A percentile compares a stretch with the other conserved stretches of the same genome.
phyloP scores from a whole-genome alignment of 352 stramenopile genomes.

The Globisporangium cylindrosporum region DNA sequence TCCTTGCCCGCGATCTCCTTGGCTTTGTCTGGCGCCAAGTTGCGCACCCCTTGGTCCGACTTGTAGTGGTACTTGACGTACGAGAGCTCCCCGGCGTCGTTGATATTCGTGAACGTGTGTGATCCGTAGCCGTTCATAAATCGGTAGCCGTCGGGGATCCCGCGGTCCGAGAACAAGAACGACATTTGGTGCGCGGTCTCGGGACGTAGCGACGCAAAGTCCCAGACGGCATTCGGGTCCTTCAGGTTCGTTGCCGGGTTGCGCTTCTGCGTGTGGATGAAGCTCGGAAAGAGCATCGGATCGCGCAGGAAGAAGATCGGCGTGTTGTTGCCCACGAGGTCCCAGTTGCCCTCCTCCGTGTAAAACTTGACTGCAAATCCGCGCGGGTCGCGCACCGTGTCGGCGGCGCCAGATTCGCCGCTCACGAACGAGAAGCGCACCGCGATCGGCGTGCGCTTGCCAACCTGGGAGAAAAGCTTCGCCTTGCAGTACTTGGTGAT shows the following conservation, averaged over 20 bases:
- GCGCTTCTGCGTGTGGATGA: conserved; percentile 93
- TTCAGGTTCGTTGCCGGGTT: conserved; percentile 85
- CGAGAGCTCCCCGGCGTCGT: conserved; percentile 60
- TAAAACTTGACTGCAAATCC: conserved; percentile 94
- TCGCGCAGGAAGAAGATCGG: conserved; percentile 94
- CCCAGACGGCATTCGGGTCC: conserved; percentile 88
- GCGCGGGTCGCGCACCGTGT: conserved; percentile 86
- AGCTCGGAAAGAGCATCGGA: conserved; percentile 89
- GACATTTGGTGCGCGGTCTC: conserved; percentile 89
- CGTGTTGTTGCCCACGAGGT: conserved; percentile 93
- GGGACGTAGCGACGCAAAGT: conserved; percentile 89
- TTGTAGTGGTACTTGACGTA: conserved; percentile 95
- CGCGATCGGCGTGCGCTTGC: conserved; percentile 87
- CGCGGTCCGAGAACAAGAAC: conserved; percentile 88
- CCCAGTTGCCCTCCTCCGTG: conserved; percentile 93
- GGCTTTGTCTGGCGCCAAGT: conserved; percentile 79
- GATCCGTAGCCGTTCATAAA: conserved; percentile 92
- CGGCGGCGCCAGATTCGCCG: conserved; percentile 73
- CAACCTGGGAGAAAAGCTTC: conserved; percentile 75
- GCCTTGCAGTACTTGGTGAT: conserved; percentile 65
- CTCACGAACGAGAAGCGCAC: conserved; percentile 86
- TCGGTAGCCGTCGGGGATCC: conserved; percentile 85
- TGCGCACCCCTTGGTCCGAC: conserved; percentile 88
- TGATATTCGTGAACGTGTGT: conserved; percentile 91
- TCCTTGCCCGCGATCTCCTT: conserved; percentile 61